Base-by-base conservation (phyloP, 805 yeast species). In the Debaryomyces hansenii region DNA sequence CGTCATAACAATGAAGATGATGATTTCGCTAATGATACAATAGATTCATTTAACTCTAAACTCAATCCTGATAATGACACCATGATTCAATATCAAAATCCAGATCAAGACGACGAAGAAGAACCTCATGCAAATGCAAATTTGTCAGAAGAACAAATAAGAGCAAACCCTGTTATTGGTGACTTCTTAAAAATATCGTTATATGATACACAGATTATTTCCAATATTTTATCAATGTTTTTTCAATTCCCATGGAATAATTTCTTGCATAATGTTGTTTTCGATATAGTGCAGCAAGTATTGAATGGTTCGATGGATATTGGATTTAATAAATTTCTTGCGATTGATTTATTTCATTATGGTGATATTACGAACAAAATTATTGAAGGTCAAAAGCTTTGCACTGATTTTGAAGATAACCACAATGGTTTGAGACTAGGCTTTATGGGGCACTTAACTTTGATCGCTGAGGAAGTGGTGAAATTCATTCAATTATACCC, bases 381-480 rank as follows among this genome's bases (percentile, higher is more conserved):
- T 44, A 67, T 71, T 41, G 66, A 66, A 40, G 77, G 78, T 29
- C 86, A 55, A 76, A 81, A 59, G 84, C 53, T 90, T 77, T 69
- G 74, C 83, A 49, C 85, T 83, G 24, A 80, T 72, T 70, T 87
- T 62, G 78, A 75, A 52, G 70, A 70, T 47, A 73, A 75, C 12
- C 51, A 61, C 35, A 52, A 54, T 32, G 83, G 85, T 3, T 78
- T 88, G 43, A 78, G 96, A 49, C 77, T 90, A 41, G 99, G 99
- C 0, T 94, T 89, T 61, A 94, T 92, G 94, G 99, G 99, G 16
- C 99, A 94, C 62, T 72, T 94, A 53, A 90, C 96, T 2, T 73
- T 94, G 43, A 90, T 94, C 51, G 92, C 97, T 20, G 99, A 94
- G 63, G 99, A 94, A 64, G 94, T 94, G 36, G 96, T 90, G 41